Percentiles rank a stretch among this genome's conserved stretches.
Evolutionary conservation across 2,329 filamentous ascomycete genomes (phyloP).

Genomic region (Falciphora oryzae): DNA sequence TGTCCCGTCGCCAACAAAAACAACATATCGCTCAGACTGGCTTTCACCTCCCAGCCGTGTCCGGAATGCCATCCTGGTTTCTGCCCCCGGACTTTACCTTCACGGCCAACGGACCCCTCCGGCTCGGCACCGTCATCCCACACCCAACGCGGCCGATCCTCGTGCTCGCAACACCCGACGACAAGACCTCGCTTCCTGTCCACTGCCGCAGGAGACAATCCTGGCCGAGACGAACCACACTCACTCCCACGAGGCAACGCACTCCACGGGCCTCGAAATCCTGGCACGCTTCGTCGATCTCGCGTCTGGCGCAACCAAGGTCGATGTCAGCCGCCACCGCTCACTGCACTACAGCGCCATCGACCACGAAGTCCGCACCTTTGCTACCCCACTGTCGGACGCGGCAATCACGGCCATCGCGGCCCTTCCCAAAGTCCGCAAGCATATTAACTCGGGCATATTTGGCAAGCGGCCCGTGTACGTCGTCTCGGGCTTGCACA

Average conservation of each 20-base stretch:
- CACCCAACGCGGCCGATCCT: neutral
- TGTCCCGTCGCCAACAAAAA: too few species aligned
- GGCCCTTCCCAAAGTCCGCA: neutral
- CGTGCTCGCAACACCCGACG: neutral
- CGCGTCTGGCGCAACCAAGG: neutral
- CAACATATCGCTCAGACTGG: too few species aligned
- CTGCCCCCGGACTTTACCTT: constrained; percentile 1
- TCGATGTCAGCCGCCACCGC: neutral
- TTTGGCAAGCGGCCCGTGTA: neutral
- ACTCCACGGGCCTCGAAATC: neutral
- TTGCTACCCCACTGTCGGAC: neutral
- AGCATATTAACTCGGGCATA: neutral
- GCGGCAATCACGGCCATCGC: neutral
- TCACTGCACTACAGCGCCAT: neutral
- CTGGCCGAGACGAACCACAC: neutral
- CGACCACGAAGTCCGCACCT: neutral
- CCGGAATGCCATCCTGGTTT: neutral
- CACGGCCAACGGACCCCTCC: constrained; percentile 45
- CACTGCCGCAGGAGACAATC: neutral
- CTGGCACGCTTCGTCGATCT: neutral
- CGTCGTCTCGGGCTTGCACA: neutral
- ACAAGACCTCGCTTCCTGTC: too few species aligned
- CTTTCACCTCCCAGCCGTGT: too few species aligned
- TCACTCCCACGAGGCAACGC: neutral
- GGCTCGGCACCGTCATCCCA: neutral